Evolutionary conservation across 192 early-diverging fungal genomes (phyloP), one percentile per base, ranked within the genome.

Genomic region (Umbelopsis isabellina): DNA sequence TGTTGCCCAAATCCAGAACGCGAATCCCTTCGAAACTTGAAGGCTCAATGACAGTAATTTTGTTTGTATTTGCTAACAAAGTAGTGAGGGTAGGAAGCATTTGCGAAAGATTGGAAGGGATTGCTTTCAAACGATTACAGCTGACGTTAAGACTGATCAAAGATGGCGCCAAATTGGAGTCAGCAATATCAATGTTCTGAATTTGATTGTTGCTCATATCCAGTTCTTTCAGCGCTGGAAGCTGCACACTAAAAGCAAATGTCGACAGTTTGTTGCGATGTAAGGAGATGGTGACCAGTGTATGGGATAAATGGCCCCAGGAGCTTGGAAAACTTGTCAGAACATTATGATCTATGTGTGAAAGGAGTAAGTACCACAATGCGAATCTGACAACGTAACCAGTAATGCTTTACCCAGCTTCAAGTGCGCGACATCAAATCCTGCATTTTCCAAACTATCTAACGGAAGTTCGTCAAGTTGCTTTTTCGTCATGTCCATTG

Each of bases 1-100:
- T 89, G 27, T 85, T 82, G 10, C 83, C 79, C n/a, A 89, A 44
- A 76, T 87, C 85, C 20, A 89, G 49, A 0, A 78, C 49, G 10
- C 75, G 49, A 23, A 89, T 15, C 2, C 79, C 69, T 15, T 75
- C 71, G 70, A 86, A 82, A 10, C 80, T 78, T n/a, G 72, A 58
- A 9, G 83, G 76, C 3, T 72, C 66, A 55, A 89, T 80, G 8
- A 52, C 23, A 10, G 74, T 67, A 20, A 87, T 68, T 45, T 74
- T 71, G 69, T 87, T 87, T 8, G 77, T 73, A 21, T 75, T 71
- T n/a, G 73, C 77, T 16, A 52, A 53, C 27, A 89, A 66, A 8
- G 46, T 76, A 22, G 46, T 79, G 13, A 89, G 69, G 3, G 67
- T 68, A 0, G 87, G 87, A 49, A 87, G 81, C 1, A 73, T 53